phyloP scores from a whole-genome alignment of 805 yeast genomes.

The Teunomyces atbi region DNA sequence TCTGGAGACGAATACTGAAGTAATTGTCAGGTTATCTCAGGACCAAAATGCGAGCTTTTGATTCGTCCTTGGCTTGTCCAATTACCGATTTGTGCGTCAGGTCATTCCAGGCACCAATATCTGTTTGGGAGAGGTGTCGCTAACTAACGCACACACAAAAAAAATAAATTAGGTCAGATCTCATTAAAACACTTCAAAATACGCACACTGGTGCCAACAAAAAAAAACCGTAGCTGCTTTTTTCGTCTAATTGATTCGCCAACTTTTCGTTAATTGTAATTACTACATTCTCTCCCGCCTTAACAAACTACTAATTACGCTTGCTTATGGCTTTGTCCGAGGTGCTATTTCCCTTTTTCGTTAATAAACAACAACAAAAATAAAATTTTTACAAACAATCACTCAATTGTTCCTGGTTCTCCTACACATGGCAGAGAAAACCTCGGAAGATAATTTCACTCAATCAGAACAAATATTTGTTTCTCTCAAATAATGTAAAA shows the following conservation, averaged over 20 bases:
- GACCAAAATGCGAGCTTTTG: no score
- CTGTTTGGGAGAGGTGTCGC: not conserved
- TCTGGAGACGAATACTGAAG: not conserved
- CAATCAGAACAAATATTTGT: not conserved
- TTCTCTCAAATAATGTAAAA: not conserved
- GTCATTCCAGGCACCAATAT: not conserved
- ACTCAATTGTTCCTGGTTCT: not conserved
- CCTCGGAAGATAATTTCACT: not conserved
- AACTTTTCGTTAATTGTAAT: not conserved
- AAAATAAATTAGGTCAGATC: not conserved
- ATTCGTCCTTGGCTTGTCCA: no score
- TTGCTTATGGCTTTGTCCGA: not conserved
- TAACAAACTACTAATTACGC: not conserved
- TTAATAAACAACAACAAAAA: not conserved
- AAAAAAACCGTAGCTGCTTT: not conserved
- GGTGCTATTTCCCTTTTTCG: not conserved
- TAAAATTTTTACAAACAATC: not conserved
- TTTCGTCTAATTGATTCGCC: not conserved
- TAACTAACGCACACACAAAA: not conserved
- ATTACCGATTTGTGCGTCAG: not conserved
- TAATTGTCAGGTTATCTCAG: no score
- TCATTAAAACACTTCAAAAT: not conserved
- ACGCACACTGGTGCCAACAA: not conserved
- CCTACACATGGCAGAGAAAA: not conserved
- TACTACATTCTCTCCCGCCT: not conserved